Percentiles rank a stretch among this genome's conserved stretches.
Evolutionary conservation across 2,329 filamentous ascomycete genomes (phyloP).

Genomic region (Daldinia sp.): DNA sequence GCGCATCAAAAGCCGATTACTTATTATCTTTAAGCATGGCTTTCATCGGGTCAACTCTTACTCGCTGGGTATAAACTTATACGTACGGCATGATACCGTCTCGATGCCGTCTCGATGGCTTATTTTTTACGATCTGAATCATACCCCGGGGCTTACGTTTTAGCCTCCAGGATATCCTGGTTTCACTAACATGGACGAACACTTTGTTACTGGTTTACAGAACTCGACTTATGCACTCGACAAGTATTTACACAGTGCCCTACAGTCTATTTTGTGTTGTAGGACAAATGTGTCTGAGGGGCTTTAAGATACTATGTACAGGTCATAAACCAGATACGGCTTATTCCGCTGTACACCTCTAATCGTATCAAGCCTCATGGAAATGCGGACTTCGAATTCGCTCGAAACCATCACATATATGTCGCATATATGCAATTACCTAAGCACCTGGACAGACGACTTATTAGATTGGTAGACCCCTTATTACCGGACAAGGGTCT

Average conservation of each 20-base stretch:
- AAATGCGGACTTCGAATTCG: neutral
- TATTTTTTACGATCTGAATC: neutral
- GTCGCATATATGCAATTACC: neutral
- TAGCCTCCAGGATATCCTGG: neutral
- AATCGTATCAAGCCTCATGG: neutral
- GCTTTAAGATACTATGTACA: too few relatives aligned
- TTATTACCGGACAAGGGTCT: slow-evolving; percentile 6
- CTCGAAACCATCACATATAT: neutral
- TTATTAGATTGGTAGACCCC: too few relatives aligned
- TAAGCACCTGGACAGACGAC: too few relatives aligned
- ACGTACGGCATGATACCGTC: neutral
- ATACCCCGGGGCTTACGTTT: neutral
- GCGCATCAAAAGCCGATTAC: slow-evolving; percentile 16
- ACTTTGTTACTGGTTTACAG: neutral
- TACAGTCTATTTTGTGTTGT: neutral
- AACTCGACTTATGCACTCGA: neutral
- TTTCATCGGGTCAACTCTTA: slow-evolving; percentile 9
- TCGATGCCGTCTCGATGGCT: neutral
- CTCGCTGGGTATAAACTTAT: neutral
- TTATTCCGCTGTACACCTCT: neutral
- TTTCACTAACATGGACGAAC: neutral
- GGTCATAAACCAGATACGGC: neutral
- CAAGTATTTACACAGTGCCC: neutral
- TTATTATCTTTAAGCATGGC: slow-evolving; percentile 4
- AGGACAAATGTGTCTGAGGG: neutral